A percentile compares a stretch with the other conserved stretches of the same genome.
phyloP scores from a whole-genome alignment of 2,329 filamentous ascomycete species.

The Tolypocladium tropicale region DNA sequence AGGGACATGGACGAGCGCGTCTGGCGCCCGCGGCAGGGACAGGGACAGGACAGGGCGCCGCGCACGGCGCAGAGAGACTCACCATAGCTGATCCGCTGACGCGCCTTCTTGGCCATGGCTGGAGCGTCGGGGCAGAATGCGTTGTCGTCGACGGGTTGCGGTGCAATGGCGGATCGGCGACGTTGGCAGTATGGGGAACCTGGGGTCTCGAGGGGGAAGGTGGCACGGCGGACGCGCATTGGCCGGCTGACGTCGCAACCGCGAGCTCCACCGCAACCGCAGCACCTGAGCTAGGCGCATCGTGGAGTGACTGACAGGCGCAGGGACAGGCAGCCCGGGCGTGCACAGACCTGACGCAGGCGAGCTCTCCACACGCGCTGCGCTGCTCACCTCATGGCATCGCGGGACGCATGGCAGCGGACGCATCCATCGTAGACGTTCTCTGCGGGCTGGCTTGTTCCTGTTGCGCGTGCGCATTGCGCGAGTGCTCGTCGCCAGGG shows the following conservation, averaged over 20 bases:
- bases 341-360: background rate
- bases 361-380: too few relatives aligned
- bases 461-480: too few relatives aligned
- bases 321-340: background rate
- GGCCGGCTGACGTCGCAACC: background rate
- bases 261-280: background rate
- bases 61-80: constrained; percentile 7
- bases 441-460: too few relatives aligned
- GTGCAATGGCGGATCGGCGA: background rate
- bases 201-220: background rate
- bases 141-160: background rate
- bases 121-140: background rate
- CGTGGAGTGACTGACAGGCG: background rate
- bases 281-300: background rate
- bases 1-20: background rate
- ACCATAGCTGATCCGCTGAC: constrained; percentile 64
- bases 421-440: too few relatives aligned
- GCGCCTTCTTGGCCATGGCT: constrained; percentile 56
- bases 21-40: background rate
- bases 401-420: too few relatives aligned
- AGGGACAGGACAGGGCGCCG: too few relatives aligned
- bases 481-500: background rate
- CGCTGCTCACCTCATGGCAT: too few relatives aligned
- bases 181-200: background rate
- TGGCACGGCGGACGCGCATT: background rate